Evolutionary conservation across 225 moss, liverwort and hornwort genomes (phyloP).

Genomic region (Straminergon stramineum): DNA sequence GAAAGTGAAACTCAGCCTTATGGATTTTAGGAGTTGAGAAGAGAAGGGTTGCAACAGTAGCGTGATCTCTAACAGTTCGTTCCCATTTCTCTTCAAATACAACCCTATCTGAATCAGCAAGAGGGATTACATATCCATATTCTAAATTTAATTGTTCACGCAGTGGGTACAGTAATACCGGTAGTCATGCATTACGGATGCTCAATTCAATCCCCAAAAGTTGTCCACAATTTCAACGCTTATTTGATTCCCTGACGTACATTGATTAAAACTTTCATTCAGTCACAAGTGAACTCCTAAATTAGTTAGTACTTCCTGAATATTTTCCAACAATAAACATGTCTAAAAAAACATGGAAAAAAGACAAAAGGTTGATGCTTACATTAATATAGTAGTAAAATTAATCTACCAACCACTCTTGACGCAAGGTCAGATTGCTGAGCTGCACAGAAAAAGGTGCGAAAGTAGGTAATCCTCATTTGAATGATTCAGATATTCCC

Average conservation of each 20-base stretch:
- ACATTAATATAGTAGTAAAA: not conserved
- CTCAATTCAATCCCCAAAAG: not conserved
- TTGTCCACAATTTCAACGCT: not conserved
- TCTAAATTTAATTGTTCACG: not conserved
- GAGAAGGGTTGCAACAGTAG: not conserved
- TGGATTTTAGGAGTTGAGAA: not conserved
- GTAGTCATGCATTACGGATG: not conserved
- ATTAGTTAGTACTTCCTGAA: not conserved
- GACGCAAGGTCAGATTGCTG: not conserved
- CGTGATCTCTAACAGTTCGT: not conserved
- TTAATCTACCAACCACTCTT: not conserved
- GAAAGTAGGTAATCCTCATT: not conserved
- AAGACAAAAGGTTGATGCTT: not conserved
- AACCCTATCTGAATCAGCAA: not conserved
- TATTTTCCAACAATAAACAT: not conserved
- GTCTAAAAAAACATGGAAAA: not conserved
- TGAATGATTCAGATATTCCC: constrained; percentile 14
- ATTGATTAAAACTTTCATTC: not conserved
- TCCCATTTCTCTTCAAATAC: not conserved
- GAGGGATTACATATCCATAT: not conserved
- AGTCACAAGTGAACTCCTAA: not conserved
- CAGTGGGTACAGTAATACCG: not conserved
- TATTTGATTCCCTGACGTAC: not conserved
- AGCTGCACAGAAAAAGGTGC: not conserved
- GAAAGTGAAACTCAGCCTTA: not conserved